These are phyloP conservation scores for Populus pruinosa DNA, from an alignment of 345 rosid genomes.

Conservation along the genomic window DNA sequence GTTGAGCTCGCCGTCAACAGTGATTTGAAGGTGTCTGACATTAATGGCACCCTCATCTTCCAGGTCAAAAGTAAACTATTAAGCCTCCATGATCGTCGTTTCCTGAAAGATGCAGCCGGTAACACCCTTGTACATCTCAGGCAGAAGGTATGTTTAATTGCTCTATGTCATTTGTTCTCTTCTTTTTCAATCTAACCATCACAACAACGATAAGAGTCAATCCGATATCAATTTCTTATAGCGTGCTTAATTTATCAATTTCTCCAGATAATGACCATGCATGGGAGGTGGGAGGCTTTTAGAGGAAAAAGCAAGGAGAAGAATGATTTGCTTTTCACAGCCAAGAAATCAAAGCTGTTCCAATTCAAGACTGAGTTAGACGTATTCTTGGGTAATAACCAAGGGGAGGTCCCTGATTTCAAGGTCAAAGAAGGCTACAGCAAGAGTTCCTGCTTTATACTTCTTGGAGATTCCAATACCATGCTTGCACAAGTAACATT, in stretches of 20 bases:
- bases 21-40: conserved; percentile 25
- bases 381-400: conserved; percentile 33
- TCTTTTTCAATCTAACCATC: too few relatives aligned
- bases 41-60: conserved; percentile 29
- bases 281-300: conserved; percentile 36
- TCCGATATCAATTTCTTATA: neutral
- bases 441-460: conserved; percentile 29
- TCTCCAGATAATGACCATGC: conserved; percentile 32
- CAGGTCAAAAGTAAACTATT: conserved; percentile 24
- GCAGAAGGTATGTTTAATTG: conserved; percentile 29
- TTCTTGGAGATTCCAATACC: conserved; percentile 20
- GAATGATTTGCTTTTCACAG: conserved; percentile 30
- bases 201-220: too few relatives aligned
- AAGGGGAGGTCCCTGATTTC: conserved; percentile 32
- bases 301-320: conserved; percentile 28
- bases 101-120: conserved; percentile 31
- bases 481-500: conserved; percentile 36
- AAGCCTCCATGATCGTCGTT: conserved; percentile 26
- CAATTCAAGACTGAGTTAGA: conserved; percentile 27
- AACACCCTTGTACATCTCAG: conserved; percentile 30
- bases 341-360: conserved; percentile 26
- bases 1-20: conserved; percentile 24
- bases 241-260: neutral
- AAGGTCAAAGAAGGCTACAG: conserved; percentile 39
- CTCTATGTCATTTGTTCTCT: too few relatives aligned